phyloP scores from a whole-genome alignment of 2,329 filamentous ascomycete genomes.

The Helotiales sp. region DNA sequence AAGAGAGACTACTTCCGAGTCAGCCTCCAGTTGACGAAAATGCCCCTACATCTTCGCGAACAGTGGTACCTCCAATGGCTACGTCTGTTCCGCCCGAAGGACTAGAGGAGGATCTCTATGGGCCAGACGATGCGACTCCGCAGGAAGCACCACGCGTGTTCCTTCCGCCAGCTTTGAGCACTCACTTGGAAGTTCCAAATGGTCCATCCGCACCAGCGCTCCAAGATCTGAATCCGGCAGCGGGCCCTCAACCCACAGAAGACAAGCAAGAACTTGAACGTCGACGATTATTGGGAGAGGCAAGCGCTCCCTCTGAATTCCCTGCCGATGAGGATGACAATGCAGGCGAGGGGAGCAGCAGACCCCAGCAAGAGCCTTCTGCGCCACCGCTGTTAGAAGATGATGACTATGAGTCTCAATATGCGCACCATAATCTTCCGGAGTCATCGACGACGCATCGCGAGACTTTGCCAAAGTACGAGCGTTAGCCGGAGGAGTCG shows the following conservation, averaged over 20 bases:
- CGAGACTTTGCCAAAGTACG: conserved; percentile 42
- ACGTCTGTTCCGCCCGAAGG: conserved; percentile 45
- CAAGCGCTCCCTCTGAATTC: conserved; percentile 58
- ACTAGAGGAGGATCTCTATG: conserved; percentile 57
- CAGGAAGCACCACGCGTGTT: conserved; percentile 20
- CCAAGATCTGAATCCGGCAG: conserved; percentile 31
- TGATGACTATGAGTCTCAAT: conserved; percentile 50
- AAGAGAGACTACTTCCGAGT: conserved; percentile 81
- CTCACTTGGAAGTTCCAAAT: background rate
- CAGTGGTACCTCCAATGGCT: conserved; percentile 48
- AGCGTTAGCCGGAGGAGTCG: conserved; percentile 32
- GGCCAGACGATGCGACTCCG: conserved; percentile 49
- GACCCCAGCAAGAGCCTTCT: conserved; percentile 50
- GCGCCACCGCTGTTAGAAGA: conserved; percentile 64
- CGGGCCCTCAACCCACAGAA: conserved; percentile 51
- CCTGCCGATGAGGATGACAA: conserved; percentile 52
- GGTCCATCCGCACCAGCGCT: conserved; percentile 35
- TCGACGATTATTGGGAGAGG: conserved; percentile 55
- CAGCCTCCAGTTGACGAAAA: conserved; percentile 63
- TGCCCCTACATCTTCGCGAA: conserved; percentile 48
- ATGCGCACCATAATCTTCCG: conserved; percentile 26
- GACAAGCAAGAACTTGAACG: conserved; percentile 74
- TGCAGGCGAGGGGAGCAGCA: conserved; percentile 40
- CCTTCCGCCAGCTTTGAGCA: conserved; percentile 20
- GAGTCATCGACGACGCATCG: conserved; percentile 16